These are phyloP conservation scores for Leptographium procerum DNA, from an alignment of 2,329 filamentous ascomycete species.

Conservation along the genomic window DNA sequence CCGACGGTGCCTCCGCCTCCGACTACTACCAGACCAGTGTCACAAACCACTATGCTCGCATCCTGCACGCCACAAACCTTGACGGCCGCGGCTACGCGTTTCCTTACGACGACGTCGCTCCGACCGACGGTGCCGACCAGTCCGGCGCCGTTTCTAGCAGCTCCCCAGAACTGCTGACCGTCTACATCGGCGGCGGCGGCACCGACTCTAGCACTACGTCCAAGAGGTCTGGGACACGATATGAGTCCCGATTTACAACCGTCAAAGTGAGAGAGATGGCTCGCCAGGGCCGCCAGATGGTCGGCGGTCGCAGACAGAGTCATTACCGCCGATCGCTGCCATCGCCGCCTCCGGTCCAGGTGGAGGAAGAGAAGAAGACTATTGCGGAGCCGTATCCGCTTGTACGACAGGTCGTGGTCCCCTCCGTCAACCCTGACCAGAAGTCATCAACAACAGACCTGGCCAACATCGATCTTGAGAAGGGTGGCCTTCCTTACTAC, in stretches of 20 bases:
- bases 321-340: slow-evolving; percentile 8
- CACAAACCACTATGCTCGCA: slow-evolving; percentile 57
- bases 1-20: slow-evolving; percentile 29
- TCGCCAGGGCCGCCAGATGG: slow-evolving; percentile 10
- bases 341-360: neutral
- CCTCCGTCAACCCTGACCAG: neutral
- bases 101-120: slow-evolving; percentile 58
- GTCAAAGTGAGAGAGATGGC: slow-evolving; percentile 12
- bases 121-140: slow-evolving; percentile 43
- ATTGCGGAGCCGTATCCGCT: neutral
- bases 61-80: slow-evolving; percentile 49
- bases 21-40: slow-evolving; percentile 46
- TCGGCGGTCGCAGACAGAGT: slow-evolving; percentile 7
- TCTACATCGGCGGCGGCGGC: slow-evolving; percentile 12
- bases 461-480: slow-evolving; percentile 5
- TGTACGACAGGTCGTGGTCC: neutral
- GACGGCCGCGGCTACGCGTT: slow-evolving; percentile 57
- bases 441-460: neutral
- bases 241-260: slow-evolving; percentile 4
- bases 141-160: slow-evolving; percentile 50
- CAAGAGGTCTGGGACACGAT: slow-evolving; percentile 1
- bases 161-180: slow-evolving; percentile 31
- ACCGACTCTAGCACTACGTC: neutral
- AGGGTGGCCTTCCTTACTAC: neutral
- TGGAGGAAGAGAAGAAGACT: neutral